Base-by-base conservation (phyloP, 2,329 filamentous ascomycete species). In the Cadophora sp. region DNA sequence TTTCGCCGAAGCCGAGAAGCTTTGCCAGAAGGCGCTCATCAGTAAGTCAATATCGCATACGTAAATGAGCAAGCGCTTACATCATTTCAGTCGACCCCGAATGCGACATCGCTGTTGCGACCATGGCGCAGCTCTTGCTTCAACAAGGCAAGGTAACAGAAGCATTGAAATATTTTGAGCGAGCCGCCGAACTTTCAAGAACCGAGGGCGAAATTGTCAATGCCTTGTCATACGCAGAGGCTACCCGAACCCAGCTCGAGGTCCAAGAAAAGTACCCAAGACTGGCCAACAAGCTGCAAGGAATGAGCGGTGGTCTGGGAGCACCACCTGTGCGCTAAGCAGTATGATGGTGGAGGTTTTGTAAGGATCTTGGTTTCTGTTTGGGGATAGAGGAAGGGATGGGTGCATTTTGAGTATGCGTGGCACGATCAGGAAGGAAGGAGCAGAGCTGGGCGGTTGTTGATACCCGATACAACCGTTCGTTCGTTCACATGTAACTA, bases 131-230 rank as follows among this genome's bases (percentile, higher is more conserved):
- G 82, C 89, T 99, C 51, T 90, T 99, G 63, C 88, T 99, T 43
- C 96, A 99, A 81, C 96, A 98, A 84, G 96, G 96, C 80, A 97
- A 97, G 84, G 95, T 99, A 68, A 92, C 91, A 43, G 93, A 97
- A 71, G 96, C 96, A 0, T 89, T 99, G 73, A 93, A 92, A 81
- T 98, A 98, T 85, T 99, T 99, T 79, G 94, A 98, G 85, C 91
- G 93, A 69, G 96, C 96, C 1, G 96, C 95, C 31, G 94, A 98
- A 82, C 89, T 99, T 64, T 94, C 94, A 58, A 87, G 96, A 75
- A 99, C 96, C 40, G 95, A 97, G 77, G 93, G 92, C 69, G 96
- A 99, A 83, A 94, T 98, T 71, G 89, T 98, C 74, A 98, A 98
- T 77, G 96, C 96, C 7, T 86, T 99, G 22, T 97, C 93, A 24